Base-by-base conservation (phyloP, 805 yeast genomes). In the Teunomyces barrocoloradensis region DNA sequence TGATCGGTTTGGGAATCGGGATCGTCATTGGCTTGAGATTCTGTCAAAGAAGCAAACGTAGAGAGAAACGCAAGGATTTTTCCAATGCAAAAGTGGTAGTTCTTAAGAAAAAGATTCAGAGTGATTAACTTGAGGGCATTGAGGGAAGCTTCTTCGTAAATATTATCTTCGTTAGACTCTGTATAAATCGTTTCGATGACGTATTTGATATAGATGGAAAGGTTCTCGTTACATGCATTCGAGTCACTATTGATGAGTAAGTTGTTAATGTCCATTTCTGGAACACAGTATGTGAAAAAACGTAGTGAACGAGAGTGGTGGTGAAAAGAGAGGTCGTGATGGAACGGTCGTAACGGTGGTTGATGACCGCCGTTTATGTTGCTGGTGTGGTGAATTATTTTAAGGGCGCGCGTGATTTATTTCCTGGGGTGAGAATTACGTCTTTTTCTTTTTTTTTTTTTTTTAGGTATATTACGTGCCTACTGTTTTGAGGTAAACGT, bases 401-500 rank as follows among this genome's bases (percentile, higher is more conserved):
- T n/a, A 6, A 9, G 7, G 34, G 34, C 34, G 34, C 34, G 34
- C 34, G 18, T 32, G 34, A 32, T 32, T n/a, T 32, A 13, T 7
- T n/a, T 13, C 13, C 34, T 32, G 34, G 34, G 34, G 34, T 32
- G 34, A 32, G 18, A 25, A 25, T 7, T 25, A 9, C 27, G 11
- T 25, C 27, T 25, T 7, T 6, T 9, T 9, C 4, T 6, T 9
- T 25, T 21, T 25, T 25, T 25, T 25, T 9, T 17, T 11, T 4
- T 36, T 36, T 4, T 15, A 35, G 17, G 20, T 10, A 36, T 4
- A n/a, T 32, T 51, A 60, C 10, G 50, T 49, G 1, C 73, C 74
- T 17, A 67, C 70, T 0, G 73, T 68, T 56, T 72, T 72, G 43
- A 73, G 49, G 50, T 73, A 73, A 6, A 71, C 72, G 47, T 73